phyloP scores from a whole-genome alignment of 1,284 basidiomycete genomes.

The Hymenochaete sp. region DNA sequence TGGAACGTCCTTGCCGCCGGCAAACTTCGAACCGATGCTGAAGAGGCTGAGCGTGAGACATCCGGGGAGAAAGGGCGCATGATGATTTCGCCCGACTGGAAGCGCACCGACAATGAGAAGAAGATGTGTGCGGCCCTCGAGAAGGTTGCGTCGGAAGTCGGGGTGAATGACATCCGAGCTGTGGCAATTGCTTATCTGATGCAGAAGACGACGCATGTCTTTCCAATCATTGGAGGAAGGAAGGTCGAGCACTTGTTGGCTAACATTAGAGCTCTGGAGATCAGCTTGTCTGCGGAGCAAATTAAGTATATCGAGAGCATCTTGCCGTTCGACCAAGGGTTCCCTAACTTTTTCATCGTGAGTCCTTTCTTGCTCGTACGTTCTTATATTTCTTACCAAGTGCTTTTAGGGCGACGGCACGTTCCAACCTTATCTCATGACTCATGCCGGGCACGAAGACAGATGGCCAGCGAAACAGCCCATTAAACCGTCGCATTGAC shows the following conservation, averaged over 20 bases:
- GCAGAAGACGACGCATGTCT: constrained; percentile 20
- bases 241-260: constrained; percentile 24
- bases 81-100: constrained; percentile 20
- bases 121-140: constrained; percentile 24
- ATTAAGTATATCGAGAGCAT: constrained; percentile 19
- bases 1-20: constrained; percentile 21
- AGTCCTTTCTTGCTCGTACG: constrained; percentile 1
- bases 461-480: constrained; percentile 1
- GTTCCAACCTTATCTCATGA: background rate
- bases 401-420: constrained; percentile 7
- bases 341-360: constrained; percentile 24
- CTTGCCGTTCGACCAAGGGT: constrained; percentile 22
- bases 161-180: constrained; percentile 19
- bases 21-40: constrained; percentile 17
- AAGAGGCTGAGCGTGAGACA: constrained; percentile 17
- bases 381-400: background rate
- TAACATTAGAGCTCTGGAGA: constrained; percentile 24
- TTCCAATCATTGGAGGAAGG: constrained; percentile 23
- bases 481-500: no score
- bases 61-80: constrained; percentile 26
- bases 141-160: constrained; percentile 29
- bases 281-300: constrained; percentile 22
- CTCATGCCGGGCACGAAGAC: constrained; percentile 3
- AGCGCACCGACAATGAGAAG: constrained; percentile 25
- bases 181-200: constrained; percentile 20